Evolutionary conservation across 305 asterid genomes (phyloP).

Genomic region (Rubia peregrina): DNA sequence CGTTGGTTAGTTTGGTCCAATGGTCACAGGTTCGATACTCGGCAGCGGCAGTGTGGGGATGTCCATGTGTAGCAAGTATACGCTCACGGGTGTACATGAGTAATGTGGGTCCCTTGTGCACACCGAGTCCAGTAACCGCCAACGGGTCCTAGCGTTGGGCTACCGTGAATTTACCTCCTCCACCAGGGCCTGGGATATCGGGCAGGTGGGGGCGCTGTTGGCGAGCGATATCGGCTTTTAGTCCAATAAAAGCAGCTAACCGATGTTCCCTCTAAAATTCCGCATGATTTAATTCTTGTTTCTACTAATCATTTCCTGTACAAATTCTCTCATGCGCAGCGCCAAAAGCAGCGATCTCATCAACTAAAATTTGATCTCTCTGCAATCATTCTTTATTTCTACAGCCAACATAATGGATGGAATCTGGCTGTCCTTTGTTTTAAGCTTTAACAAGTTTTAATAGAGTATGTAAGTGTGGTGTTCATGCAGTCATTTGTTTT

Average conservation of each 20-base stretch:
- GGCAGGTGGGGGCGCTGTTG: too few species aligned
- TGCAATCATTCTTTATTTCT: not conserved
- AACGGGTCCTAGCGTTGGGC: too few species aligned
- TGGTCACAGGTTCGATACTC: too few species aligned
- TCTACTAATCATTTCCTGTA: not conserved
- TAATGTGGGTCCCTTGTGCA: too few species aligned
- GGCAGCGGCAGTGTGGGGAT: too few species aligned
- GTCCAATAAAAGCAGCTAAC: not conserved
- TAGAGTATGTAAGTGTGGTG: not conserved
- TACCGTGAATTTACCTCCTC: too few species aligned
- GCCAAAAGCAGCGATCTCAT: not conserved
- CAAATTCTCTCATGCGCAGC: conserved; percentile 8
- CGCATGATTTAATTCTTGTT: not conserved
- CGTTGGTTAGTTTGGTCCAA: too few species aligned
- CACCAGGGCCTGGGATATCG: too few species aligned
- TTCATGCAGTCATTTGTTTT: not conserved
- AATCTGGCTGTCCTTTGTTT: not conserved
- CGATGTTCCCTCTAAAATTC: not conserved
- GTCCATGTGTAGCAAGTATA: too few species aligned
- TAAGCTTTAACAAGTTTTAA: not conserved
- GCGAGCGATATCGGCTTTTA: too few species aligned
- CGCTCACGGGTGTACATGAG: too few species aligned
- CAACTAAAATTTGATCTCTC: conserved; percentile 3
- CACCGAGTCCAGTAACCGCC: too few species aligned
- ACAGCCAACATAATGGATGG: conserved; percentile 1